Base-by-base conservation (phyloP, 352 stramenopile genomes). In the Hyaloperonospora brassicae region DNA sequence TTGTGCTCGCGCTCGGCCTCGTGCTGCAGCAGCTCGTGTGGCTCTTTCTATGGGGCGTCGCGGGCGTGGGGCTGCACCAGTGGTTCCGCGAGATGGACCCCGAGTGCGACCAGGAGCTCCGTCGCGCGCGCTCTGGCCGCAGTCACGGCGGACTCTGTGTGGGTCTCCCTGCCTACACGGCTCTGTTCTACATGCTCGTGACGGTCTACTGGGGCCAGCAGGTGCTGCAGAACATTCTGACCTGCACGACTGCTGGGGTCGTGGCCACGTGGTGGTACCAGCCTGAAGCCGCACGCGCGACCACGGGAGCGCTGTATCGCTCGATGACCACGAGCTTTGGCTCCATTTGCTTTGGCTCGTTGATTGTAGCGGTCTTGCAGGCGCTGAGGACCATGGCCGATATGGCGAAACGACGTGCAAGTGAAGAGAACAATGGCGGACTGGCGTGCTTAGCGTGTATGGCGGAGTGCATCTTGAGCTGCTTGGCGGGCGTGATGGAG, bases 181-280 rank as follows among this genome's bases (percentile, higher is more conserved):
- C 73, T 50, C 44, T 91, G 31, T 93, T 93, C 47, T 87, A 87
- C 62, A 71, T 91, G 73, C 74, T 93, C 22, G 65, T 90, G 46
- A 88, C 75, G 55, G 63, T 93, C 5, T 93, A 89, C 61, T 93
- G 80, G 80, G 83, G 83, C 14, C 80, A 91, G 50, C 81, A 91
- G 53, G 79, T 91, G 47, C 61, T 93, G 47, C 77, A 89, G 63
- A 93, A 93, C 52, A 76, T 93, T 17, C 59, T 91, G 17, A 93
- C 79, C 9, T 90, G 78, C 63, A 90, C 84, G 24, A 86, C 78
- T 9, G 70, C 84, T 0, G 84, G 84, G 25, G 78, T 88, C 30
- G 76, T 93, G 14, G 84, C 84, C 5, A 84, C 79, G 1, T 93
- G 81, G 79, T 93, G 84, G 84, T 93, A 91, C 67, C 76, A 90